Base-by-base conservation (phyloP, 768 basidiomycete genomes). In the Austroboletus festivus region DNA sequence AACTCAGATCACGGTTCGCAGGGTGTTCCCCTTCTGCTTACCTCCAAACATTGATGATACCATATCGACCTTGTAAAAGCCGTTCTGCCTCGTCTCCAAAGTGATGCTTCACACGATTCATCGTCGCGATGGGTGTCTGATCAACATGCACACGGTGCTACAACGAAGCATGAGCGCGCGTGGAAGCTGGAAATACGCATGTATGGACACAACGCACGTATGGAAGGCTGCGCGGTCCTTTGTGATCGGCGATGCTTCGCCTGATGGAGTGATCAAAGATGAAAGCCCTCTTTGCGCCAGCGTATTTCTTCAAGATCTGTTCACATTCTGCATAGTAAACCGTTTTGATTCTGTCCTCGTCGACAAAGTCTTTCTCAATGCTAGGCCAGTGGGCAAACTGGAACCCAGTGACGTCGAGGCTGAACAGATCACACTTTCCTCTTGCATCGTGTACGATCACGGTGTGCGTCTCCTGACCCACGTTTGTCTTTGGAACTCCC, bases 31-130 rank as follows among this genome's bases (percentile, higher is more conserved):
- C 28, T 28, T 5, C n/a, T 3, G 26, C 6, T 16, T 15, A 60
- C 48, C 73, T 70, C 73, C 73, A 75, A 38, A 73, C 64, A 53
- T 75, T 75, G 54, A 75, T 71, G 51, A 75, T 69, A 44, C 66
- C 71, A 31, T 64, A 61, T 22, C 72, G 68, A 2, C 63, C 62
- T 48, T 68, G 61, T 46, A 74, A 62, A 13, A 76, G 61, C n/a
- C 68, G 65, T 40, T 72, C 70, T 2, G 71, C 75, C 5, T 75
- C 73, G 19, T 61, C 69, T 10, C 60, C 62, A 15, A 69, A 63
- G 34, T 71, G 69, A 5, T 62, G 21, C 43, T 23, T 52, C 0
- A 75, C 71, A 8, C 74, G 69, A 3, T 50, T 47, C 6, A 63
- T 58, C 13, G 64, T 60, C 1, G 72, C 70, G 0, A 52, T 49